A percentile compares a stretch with the other conserved stretches of the same genome.
Conservation (phyloP, 257 asterid genomes). For the Orobanche coerulescens region DNA sequence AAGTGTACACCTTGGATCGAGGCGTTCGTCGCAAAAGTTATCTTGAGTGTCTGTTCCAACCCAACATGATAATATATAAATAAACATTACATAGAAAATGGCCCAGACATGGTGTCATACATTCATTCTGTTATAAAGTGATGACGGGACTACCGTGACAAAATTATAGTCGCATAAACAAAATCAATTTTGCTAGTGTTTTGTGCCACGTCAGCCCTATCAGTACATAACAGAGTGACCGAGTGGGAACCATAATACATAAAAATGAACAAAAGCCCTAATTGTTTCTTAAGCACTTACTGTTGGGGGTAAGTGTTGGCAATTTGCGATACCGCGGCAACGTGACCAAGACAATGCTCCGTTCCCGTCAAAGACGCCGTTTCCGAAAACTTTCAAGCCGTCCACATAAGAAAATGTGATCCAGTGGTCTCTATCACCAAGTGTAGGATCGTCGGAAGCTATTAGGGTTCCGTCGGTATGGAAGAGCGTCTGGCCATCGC, state of each 20-base stretch:
- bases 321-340: neutral
- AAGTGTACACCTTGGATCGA: constrained; percentile 25
- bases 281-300: neutral
- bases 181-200: too few species aligned
- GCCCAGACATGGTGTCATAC: too few species aligned
- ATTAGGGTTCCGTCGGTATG: constrained; percentile 22
- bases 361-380: constrained; percentile 36
- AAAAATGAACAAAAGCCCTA: neutral
- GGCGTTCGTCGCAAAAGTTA: constrained; percentile 21
- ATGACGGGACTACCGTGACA: too few species aligned
- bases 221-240: too few species aligned
- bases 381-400: constrained; percentile 26
- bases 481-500: constrained; percentile 21
- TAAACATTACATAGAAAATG: too few species aligned
- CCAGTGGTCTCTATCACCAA: constrained; percentile 25
- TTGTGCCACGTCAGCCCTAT: too few species aligned
- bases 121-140: too few species aligned
- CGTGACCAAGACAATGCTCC: constrained; percentile 35
- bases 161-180: too few species aligned
- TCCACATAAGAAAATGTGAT: constrained; percentile 25
- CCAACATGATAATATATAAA: too few species aligned
- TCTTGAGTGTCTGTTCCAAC: constrained; percentile 30
- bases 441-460: constrained; percentile 23
- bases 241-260: too few species aligned
- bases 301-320: constrained; percentile 7